phyloP scores from a whole-genome alignment of 306 rosid species.

The Psophocarpus tetragonolobus region DNA sequence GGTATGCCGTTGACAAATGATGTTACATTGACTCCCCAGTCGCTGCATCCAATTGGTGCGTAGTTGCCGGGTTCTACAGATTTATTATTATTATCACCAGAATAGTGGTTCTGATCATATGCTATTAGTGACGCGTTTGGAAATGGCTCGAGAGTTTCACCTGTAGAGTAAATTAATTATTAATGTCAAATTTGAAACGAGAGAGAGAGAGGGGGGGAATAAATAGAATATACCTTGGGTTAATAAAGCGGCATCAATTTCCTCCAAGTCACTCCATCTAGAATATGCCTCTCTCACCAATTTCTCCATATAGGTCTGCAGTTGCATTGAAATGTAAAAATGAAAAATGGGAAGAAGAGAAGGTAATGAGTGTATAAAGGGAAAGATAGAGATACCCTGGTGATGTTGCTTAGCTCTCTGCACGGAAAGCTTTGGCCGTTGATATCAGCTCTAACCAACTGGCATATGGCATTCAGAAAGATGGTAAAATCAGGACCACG shows the following conservation, averaged over 20 bases:
- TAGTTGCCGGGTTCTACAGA: slow-evolving; percentile 2
- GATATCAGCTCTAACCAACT: slow-evolving; percentile 53
- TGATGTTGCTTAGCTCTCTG: slow-evolving; percentile 29
- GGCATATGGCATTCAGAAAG: slow-evolving; percentile 60
- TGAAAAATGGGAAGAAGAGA: too few species aligned
- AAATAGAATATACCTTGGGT: slow-evolving; percentile 57
- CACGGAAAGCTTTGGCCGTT: slow-evolving; percentile 41
- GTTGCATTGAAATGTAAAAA: not conserved
- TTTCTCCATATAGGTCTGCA: slow-evolving; percentile 50
- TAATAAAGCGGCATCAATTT: slow-evolving; percentile 47
- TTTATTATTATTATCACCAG: slow-evolving; percentile 35
- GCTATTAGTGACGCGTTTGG: slow-evolving; percentile 10
- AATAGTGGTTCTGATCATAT: slow-evolving; percentile 32
- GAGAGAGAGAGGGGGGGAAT: too few species aligned
- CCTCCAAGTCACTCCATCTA: slow-evolving; percentile 59
- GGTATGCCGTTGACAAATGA: slow-evolving; percentile 14
- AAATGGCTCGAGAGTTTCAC: slow-evolving; percentile 46
- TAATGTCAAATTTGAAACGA: too few species aligned
- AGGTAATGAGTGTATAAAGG: not conserved
- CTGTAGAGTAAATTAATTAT: too few species aligned
- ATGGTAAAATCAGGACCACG: slow-evolving; percentile 30
- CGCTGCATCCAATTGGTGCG: slow-evolving; percentile 28
- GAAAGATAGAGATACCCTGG: slow-evolving; percentile 46
- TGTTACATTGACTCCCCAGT: slow-evolving; percentile 43
- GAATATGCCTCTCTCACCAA: slow-evolving; percentile 54